These are phyloP conservation scores for Blastobotrys capitulatus DNA, from an alignment of 1,139 yeast species.

Conservation along the genomic window DNA sequence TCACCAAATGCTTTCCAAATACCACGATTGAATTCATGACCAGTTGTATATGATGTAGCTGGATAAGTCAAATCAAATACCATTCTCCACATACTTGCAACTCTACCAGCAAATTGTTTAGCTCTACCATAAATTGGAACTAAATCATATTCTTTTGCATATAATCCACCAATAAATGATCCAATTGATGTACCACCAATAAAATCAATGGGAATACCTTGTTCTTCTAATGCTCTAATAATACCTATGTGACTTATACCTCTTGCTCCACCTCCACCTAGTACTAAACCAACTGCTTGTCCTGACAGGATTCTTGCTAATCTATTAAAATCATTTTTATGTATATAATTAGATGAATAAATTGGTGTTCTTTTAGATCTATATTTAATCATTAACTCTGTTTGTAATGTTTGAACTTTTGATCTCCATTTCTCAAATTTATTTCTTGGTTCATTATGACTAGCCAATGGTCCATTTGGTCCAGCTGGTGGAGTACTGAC, in stretches of 20 bases:
- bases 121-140: conserved; percentile 90
- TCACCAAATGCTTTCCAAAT: conserved; percentile 95
- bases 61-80: conserved; percentile 85
- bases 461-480: not conserved
- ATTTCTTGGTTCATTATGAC: not conserved
- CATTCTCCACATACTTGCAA: conserved; percentile 84
- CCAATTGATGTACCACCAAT: conserved; percentile 98
- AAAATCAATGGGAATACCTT: conserved; percentile 88
- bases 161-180: conserved; percentile 89
- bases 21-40: conserved; percentile 95
- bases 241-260: conserved; percentile 92
- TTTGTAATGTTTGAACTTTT: conserved; percentile 33
- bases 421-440: conserved; percentile 24
- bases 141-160: conserved; percentile 85
- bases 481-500: conserved; percentile 12
- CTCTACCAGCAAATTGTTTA: conserved; percentile 76
- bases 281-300: conserved; percentile 86
- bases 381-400: conserved; percentile 32
- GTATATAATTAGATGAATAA: conserved; percentile 47
- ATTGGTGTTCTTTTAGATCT: conserved; percentile 26
- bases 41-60: conserved; percentile 89
- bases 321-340: conserved; percentile 84
- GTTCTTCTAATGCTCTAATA: conserved; percentile 85
- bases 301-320: conserved; percentile 87
- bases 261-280: conserved; percentile 98